These are phyloP conservation scores for Iberis amara DNA, from an alignment of 441 rosid genomes.

Conservation along the genomic window DNA sequence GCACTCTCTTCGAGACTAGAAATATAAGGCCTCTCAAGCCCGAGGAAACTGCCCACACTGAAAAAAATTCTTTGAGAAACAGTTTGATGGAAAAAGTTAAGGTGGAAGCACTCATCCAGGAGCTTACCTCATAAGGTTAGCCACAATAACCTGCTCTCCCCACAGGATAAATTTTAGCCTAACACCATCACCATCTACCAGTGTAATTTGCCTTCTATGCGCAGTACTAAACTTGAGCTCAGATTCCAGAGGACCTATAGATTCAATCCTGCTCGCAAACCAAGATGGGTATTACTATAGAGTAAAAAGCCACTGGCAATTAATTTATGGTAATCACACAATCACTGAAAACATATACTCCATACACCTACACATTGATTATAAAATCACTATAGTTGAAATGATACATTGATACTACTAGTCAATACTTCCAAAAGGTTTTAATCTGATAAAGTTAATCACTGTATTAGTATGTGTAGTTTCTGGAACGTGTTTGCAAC, in stretches of 20 bases:
- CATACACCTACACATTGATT: background rate
- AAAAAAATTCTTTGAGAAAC: slow-evolving; percentile 22
- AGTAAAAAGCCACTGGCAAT: slow-evolving; percentile 6
- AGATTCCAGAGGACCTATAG: slow-evolving; percentile 68
- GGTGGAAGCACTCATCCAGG: slow-evolving; percentile 25
- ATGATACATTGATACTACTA: slow-evolving; percentile 8
- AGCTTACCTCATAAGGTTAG: slow-evolving; percentile 79
- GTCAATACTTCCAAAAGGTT: slow-evolving; percentile 11
- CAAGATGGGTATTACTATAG: slow-evolving; percentile 3
- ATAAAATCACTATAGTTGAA: background rate
- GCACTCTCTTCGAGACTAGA: slow-evolving; percentile 53
- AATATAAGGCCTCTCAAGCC: slow-evolving; percentile 79
- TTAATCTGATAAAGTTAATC: background rate
- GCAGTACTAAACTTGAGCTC: slow-evolving; percentile 47
- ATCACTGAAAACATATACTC: slow-evolving; percentile 8
- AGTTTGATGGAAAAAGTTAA: slow-evolving; percentile 3
- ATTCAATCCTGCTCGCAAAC: slow-evolving; percentile 63
- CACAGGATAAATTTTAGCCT: slow-evolving; percentile 69
- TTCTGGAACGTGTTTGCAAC: slow-evolving; percentile 17
- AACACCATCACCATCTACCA: slow-evolving; percentile 65
- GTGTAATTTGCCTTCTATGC: slow-evolving; percentile 59
- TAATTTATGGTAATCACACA: slow-evolving; percentile 16
- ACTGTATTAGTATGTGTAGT: background rate
- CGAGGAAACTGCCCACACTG: slow-evolving; percentile 86
- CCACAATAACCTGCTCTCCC: slow-evolving; percentile 80